These are phyloP conservation scores for Protomyces inouyei DNA, from an alignment of 1,139 yeast genomes.

Conservation along the genomic window DNA sequence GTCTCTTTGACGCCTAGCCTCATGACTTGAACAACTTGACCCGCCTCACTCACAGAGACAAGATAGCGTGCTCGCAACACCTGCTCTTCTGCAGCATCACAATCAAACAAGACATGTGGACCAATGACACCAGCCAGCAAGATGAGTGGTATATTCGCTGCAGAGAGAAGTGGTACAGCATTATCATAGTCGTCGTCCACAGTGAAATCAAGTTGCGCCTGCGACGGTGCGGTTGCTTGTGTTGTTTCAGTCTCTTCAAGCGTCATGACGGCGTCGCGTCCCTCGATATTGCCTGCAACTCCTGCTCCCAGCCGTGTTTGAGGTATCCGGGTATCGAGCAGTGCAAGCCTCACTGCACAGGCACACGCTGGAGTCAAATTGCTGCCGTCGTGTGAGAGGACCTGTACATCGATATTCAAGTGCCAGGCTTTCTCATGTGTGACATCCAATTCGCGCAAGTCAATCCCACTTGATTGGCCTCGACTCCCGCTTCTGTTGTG, in stretches of 20 bases:
- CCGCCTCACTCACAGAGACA: slow-evolving; percentile 8
- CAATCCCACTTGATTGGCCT: neutral
- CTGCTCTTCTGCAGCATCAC: slow-evolving; percentile 13
- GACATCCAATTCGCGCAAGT: slow-evolving; percentile 6
- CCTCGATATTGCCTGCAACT: neutral
- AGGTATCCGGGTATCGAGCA: slow-evolving; percentile 25
- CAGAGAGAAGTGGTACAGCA: slow-evolving; percentile 6
- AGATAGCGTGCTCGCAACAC: slow-evolving; percentile 10
- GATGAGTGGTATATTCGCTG: slow-evolving; percentile 8
- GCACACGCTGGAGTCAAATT: slow-evolving; percentile 19
- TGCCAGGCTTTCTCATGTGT: slow-evolving; percentile 15
- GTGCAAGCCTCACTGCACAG: slow-evolving; percentile 16
- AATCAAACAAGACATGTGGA: slow-evolving; percentile 11
- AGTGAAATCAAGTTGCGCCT: neutral
- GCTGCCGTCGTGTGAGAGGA: slow-evolving; percentile 12
- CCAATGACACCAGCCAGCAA: slow-evolving; percentile 10
- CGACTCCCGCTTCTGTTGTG: neutral
- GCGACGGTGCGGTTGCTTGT: neutral
- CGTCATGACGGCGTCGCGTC: neutral
- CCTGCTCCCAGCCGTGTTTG: neutral
- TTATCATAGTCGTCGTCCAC: slow-evolving; percentile 22
- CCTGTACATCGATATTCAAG: slow-evolving; percentile 9
- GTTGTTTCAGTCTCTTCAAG: neutral
- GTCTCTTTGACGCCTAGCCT: slow-evolving; percentile 9
- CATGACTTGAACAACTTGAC: neutral